phyloP scores from a whole-genome alignment of 2,329 filamentous ascomycete species.

The Parastagonospora nodorum region DNA sequence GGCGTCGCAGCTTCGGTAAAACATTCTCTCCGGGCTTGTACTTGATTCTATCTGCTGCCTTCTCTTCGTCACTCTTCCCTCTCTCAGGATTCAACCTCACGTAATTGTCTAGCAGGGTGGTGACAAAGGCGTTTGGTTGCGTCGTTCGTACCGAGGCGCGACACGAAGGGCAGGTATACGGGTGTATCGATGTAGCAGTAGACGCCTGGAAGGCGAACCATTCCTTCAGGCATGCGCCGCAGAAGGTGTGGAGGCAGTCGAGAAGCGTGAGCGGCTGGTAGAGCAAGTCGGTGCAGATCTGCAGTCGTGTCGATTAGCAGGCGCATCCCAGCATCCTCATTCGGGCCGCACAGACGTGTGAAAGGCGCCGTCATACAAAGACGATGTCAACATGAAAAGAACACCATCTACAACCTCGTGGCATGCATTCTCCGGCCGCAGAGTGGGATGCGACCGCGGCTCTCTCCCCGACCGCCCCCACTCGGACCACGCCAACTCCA shows the following conservation, averaged over 20 bases:
- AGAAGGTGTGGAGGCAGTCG: constrained; percentile 95
- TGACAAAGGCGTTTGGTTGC: constrained; percentile 87
- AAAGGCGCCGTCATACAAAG: too few relatives aligned
- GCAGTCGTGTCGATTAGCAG: constrained; percentile 25
- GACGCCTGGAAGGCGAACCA: constrained; percentile 87
- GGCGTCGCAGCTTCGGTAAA: constrained; percentile 63
- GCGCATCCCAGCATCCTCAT: constrained; percentile 9
- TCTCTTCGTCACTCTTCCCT: constrained; percentile 72
- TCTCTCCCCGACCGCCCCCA: too few relatives aligned
- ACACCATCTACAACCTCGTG: too few relatives aligned
- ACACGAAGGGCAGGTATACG: constrained; percentile 91
- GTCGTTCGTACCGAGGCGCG: constrained; percentile 85
- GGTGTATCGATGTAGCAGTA: constrained; percentile 58
- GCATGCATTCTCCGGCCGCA: too few relatives aligned
- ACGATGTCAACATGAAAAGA: too few relatives aligned
- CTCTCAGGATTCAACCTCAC: constrained; percentile 78
- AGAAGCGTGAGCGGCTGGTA: constrained; percentile 90
- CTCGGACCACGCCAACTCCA: too few relatives aligned
- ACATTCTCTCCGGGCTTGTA: constrained; percentile 85
- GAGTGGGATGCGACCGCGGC: too few relatives aligned
- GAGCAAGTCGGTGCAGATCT: constrained; percentile 97
- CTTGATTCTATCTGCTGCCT: constrained; percentile 72
- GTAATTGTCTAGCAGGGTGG: constrained; percentile 87
- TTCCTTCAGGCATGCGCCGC: constrained; percentile 91
- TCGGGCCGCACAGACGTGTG: too few relatives aligned